These are phyloP conservation scores for Phytophthora rubi DNA, from an alignment of 352 stramenopile genomes.

Conservation along the genomic window DNA sequence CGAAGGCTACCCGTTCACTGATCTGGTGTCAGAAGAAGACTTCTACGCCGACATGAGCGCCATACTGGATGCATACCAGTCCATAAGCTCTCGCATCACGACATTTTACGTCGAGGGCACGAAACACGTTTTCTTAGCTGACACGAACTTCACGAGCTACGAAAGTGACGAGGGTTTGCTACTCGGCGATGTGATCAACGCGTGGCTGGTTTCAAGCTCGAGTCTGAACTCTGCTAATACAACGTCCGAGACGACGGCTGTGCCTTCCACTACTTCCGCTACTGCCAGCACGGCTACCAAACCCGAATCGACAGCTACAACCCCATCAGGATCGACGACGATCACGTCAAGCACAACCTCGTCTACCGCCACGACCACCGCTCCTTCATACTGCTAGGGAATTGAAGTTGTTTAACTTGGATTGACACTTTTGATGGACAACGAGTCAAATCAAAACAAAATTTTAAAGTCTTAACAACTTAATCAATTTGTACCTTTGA, in stretches of 20 bases:
- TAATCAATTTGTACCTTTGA: background rate
- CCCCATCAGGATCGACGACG: constrained; percentile 7
- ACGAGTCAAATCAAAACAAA: too few relatives aligned
- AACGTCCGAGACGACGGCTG: background rate
- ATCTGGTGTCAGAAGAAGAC: constrained; percentile 38
- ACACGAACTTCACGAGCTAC: constrained; percentile 34
- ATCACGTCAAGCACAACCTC: background rate
- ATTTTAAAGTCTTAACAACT: background rate
- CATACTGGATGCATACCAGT: constrained; percentile 55
- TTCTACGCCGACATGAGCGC: constrained; percentile 44
- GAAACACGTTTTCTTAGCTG: constrained; percentile 51
- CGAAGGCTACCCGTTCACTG: constrained; percentile 44
- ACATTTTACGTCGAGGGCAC: constrained; percentile 60
- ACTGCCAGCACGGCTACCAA: background rate
- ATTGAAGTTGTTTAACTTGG: background rate
- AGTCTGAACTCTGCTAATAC: constrained; percentile 17
- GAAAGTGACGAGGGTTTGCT: constrained; percentile 38
- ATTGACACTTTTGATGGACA: too few relatives aligned
- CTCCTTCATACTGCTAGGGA: constrained; percentile 19
- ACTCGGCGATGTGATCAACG: constrained; percentile 27
- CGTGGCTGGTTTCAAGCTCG: constrained; percentile 24
- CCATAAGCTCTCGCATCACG: constrained; percentile 38
- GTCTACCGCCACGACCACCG: background rate
- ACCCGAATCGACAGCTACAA: background rate
- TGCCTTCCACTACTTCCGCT: constrained; percentile 3